phyloP scores from a whole-genome alignment of 345 rosid species.

The Cardiospermum halicacabum region DNA sequence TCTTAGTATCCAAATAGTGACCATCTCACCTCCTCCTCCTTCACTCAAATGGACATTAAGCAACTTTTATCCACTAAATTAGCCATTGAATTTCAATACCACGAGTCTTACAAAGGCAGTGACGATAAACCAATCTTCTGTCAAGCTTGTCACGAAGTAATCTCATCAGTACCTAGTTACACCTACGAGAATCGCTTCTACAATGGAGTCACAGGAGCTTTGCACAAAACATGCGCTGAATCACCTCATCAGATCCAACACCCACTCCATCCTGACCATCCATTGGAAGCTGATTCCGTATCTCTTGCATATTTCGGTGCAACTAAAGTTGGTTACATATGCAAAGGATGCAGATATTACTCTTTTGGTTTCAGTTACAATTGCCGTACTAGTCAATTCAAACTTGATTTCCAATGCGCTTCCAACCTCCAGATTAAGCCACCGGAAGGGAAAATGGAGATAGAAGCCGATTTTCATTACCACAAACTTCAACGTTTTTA shows the following conservation, averaged over 20 bases:
- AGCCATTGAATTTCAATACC: not conserved
- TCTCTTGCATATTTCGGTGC: too few species aligned
- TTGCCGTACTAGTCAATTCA: not conserved
- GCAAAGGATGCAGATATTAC: not conserved
- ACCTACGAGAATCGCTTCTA: too few species aligned
- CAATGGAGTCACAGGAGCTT: not conserved
- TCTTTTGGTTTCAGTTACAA: not conserved
- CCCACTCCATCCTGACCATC: not conserved
- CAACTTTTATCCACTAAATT: too few species aligned
- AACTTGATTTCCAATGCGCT: not conserved
- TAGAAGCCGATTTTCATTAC: too few species aligned
- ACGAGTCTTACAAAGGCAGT: not conserved
- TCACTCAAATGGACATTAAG: too few species aligned
- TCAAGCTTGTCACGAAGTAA: not conserved
- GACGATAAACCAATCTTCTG: not conserved
- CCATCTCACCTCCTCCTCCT: too few species aligned
- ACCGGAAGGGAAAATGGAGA: too few species aligned
- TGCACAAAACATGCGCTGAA: not conserved
- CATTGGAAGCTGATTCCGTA: not conserved
- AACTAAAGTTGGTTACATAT: too few species aligned
- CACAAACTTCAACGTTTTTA: too few species aligned
- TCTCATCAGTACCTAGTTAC: not conserved
- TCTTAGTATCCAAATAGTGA: too few species aligned
- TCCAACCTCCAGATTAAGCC: too few species aligned
- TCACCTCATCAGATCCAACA: too few species aligned